A percentile compares a stretch with the other conserved stretches of the same genome.
Evolutionary conservation across 140 eudicot species (phyloP).

Genomic region (Flaveria floridana): DNA sequence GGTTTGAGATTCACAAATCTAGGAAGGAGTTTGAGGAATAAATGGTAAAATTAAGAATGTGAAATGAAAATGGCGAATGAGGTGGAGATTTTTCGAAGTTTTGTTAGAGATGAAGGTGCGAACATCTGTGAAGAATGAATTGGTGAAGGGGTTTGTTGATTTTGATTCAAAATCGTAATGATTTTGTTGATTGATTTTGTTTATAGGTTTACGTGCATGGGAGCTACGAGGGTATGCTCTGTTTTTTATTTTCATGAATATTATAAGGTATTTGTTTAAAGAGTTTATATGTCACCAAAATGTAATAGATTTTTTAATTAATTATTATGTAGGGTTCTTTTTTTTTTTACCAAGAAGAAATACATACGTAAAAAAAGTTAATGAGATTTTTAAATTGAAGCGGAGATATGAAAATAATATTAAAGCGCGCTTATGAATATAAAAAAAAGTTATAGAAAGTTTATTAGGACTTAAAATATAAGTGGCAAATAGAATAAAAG

Average conservation of each 20-base stretch:
- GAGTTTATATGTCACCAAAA: no score
- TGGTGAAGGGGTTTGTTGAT: constrained; percentile 10
- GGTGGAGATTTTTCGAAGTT: constrained; percentile 42
- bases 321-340: no score
- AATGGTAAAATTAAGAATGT: neutral
- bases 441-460: no score
- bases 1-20: constrained; percentile 31
- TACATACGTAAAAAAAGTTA: no score
- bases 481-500: neutral
- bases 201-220: constrained; percentile 30
- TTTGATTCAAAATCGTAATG: neutral
- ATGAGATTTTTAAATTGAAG: no score
- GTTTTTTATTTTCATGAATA: neutral
- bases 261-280: no score
- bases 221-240: constrained; percentile 1
- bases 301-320: no score
- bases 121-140: neutral
- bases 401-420: no score
- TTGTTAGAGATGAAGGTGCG: constrained; percentile 19
- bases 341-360: no score
- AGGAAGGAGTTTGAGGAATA: constrained; percentile 23
- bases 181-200: neutral
- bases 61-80: constrained; percentile 32
- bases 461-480: no score
- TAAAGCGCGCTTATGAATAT: no score